phyloP scores from a whole-genome alignment of 2,329 filamentous ascomycete genomes.

The Cladosporium oxysporum region DNA sequence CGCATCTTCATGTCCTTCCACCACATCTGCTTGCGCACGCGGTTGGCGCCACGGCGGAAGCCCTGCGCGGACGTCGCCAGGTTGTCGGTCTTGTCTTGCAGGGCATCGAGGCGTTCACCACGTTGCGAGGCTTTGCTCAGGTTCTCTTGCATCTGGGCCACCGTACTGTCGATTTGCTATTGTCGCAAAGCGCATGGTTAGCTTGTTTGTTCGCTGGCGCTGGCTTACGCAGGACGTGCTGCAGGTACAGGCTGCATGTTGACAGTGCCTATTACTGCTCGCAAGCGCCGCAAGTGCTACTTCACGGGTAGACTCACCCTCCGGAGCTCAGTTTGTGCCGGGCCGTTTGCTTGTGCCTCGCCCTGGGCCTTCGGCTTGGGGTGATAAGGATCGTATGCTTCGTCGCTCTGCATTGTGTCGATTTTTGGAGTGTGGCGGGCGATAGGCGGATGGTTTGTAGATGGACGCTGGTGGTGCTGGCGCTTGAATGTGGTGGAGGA shows the following conservation, averaged over 20 bases:
- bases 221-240: neutral
- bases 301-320: conserved; percentile 9
- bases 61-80: conserved; percentile 89
- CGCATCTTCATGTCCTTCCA: conserved; percentile 99
- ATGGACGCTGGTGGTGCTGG: neutral
- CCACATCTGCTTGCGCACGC: conserved; percentile 95
- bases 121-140: conserved; percentile 95
- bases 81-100: conserved; percentile 93
- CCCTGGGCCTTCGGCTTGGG: neutral
- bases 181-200: conserved; percentile 1
- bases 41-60: conserved; percentile 94
- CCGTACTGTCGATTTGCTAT: conserved; percentile 96
- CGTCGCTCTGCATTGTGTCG: conserved; percentile 5
- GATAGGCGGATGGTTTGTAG: neutral
- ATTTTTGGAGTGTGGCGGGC: neutral
- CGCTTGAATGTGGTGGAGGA: neutral
- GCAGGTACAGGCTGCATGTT: neutral
- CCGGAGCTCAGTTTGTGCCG: neutral
- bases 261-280: neutral
- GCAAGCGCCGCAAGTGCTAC: neutral
- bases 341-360: neutral
- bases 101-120: conserved; percentile 81
- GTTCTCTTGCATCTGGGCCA: conserved; percentile 94
- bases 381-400: conserved; percentile 2
- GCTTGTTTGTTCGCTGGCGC: neutral